Evolutionary conservation across 2,329 filamentous ascomycete species (phyloP).

Genomic region (Nemania serpens): DNA sequence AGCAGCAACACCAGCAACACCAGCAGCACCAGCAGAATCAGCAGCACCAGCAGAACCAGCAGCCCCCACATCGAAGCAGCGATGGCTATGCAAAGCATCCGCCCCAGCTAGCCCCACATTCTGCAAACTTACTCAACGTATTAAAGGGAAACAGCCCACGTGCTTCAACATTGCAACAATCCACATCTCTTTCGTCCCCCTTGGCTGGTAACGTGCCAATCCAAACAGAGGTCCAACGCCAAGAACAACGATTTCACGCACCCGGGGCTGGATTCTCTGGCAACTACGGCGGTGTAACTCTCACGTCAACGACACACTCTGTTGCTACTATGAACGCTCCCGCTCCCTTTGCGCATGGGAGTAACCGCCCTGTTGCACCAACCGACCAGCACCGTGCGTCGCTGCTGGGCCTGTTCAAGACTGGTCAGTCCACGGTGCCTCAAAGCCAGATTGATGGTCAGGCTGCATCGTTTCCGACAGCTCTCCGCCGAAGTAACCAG

Average conservation of each 20-base stretch:
- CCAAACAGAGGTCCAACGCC: constrained; percentile 20
- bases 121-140: constrained; percentile 45
- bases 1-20: too few relatives aligned
- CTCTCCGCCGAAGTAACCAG: constrained; percentile 16
- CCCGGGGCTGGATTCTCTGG: constrained; percentile 20
- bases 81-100: constrained; percentile 18
- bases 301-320: constrained; percentile 21
- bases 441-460: constrained; percentile 32
- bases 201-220: constrained; percentile 10
- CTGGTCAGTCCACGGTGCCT: constrained; percentile 39
- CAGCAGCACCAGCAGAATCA: too few relatives aligned
- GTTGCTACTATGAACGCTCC: constrained; percentile 23
- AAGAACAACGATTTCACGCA: constrained; percentile 22
- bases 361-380: constrained; percentile 23
- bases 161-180: constrained; percentile 22
- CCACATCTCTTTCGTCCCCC: constrained; percentile 20
- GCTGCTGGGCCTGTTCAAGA: constrained; percentile 61
- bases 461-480: constrained; percentile 3
- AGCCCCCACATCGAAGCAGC: constrained; percentile 27
- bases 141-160: constrained; percentile 46
- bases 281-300: constrained; percentile 25
- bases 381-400: constrained; percentile 53
- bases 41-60: too few relatives aligned
- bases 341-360: constrained; percentile 22
- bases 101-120: constrained; percentile 36